Evolutionary conservation across 768 basidiomycete genomes (phyloP).

Genomic region (Sporobolomyces pararoseus): DNA sequence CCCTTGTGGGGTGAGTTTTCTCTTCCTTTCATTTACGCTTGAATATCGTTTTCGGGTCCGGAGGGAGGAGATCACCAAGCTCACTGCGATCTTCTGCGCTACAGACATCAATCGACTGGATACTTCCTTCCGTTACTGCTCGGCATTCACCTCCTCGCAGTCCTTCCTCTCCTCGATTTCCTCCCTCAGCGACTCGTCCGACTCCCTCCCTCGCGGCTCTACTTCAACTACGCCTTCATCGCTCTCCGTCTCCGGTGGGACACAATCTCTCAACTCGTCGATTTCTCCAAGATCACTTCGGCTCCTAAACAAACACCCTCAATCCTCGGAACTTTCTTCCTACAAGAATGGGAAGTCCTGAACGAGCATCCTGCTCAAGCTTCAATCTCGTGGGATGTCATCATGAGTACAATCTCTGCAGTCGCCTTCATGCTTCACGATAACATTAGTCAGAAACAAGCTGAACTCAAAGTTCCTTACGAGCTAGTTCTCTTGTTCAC

Average conservation of each 20-base stretch:
- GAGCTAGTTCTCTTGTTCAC: background rate
- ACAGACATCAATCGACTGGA: too few relatives aligned
- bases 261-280: constrained; percentile 17
- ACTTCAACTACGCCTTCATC: constrained; percentile 33
- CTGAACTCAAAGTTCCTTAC: background rate
- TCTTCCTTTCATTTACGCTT: too few relatives aligned
- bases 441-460: background rate
- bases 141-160: constrained; percentile 59
- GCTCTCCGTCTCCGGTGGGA: constrained; percentile 22
- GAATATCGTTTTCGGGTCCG: too few relatives aligned
- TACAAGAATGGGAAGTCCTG: constrained; percentile 1
- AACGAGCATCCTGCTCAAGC: constrained; percentile 41
- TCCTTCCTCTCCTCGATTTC: constrained; percentile 56
- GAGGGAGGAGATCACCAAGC: too few relatives aligned
- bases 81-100: too few relatives aligned
- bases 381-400: constrained; percentile 43
- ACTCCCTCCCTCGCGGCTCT: constrained; percentile 17
- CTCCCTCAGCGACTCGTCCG: background rate
- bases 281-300: constrained; percentile 5
- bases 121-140: constrained; percentile 62
- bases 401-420: constrained; percentile 31
- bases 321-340: background rate
- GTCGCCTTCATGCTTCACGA: constrained; percentile 19
- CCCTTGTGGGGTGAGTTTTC: too few relatives aligned
- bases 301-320: background rate